These are phyloP conservation scores for Amanita polypyramis DNA, from an alignment of 768 basidiomycete genomes.

Conservation along the genomic window DNA sequence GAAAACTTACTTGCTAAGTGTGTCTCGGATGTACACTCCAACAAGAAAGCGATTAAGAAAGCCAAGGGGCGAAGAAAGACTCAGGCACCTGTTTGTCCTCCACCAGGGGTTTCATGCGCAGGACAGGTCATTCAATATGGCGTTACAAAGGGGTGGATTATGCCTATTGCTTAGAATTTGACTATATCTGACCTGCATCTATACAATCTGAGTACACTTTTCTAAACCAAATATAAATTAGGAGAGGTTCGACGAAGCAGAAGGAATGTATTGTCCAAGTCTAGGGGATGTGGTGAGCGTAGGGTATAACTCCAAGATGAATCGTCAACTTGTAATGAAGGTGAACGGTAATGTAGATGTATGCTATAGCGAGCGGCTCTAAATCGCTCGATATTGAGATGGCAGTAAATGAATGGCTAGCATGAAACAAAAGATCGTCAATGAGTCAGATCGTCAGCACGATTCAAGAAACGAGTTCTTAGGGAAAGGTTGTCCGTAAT, in stretches of 20 bases:
- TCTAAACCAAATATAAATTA: neutral
- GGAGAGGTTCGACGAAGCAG: neutral
- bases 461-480: constrained; percentile 36
- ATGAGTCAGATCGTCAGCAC: constrained; percentile 11
- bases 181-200: neutral
- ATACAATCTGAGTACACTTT: constrained; percentile 1
- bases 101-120: constrained; percentile 34
- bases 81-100: constrained; percentile 9
- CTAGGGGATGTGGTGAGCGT: neutral
- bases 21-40: constrained; percentile 25
- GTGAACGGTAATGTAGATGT: neutral
- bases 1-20: constrained; percentile 45
- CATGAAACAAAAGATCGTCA: neutral
- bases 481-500: constrained; percentile 41
- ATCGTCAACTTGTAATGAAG: neutral
- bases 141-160: constrained; percentile 52
- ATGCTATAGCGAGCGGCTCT: constrained; percentile 2
- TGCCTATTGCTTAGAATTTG: constrained; percentile 11
- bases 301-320: constrained; percentile 1
- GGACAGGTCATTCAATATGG: constrained; percentile 56
- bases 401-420: neutral
- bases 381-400: neutral
- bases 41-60: constrained; percentile 19
- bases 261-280: neutral
- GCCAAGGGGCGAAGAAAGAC: constrained; percentile 27